A percentile compares a stretch with the other conserved stretches of the same genome.
Evolutionary conservation across 139 green algal genomes (phyloP).

Genomic region (Asterochloris sp.): DNA sequence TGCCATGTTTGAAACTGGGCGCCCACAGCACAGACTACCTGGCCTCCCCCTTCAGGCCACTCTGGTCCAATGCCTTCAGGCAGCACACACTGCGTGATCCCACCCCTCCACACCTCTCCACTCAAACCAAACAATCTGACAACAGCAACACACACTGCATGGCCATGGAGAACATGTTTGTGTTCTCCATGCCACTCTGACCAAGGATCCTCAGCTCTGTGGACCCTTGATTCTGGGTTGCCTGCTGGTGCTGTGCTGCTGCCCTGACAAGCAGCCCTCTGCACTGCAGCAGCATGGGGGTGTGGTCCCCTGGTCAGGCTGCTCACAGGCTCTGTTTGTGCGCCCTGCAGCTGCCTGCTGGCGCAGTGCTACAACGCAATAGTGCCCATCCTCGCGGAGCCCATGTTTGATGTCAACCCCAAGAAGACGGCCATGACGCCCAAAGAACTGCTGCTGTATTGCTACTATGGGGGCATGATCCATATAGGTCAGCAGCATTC

Average conservation of each 20-base stretch:
- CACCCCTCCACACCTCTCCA: no score
- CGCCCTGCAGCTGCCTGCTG: conserved; percentile 67
- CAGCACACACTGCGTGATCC: no score
- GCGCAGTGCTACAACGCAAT: conserved; percentile 68
- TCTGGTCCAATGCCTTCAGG: no score
- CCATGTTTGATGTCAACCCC: conserved; percentile 77
- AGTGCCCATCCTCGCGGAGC: conserved; percentile 46
- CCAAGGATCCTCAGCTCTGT: background rate
- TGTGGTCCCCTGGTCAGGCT: background rate
- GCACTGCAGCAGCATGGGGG: background rate
- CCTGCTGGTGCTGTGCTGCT: no score
- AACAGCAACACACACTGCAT: no score
- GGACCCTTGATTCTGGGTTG: no score
- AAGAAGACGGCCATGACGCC: conserved; percentile 49
- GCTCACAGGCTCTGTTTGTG: background rate
- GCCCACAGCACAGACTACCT: no score
- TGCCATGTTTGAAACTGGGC: background rate
- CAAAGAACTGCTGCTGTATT: conserved; percentile 89
- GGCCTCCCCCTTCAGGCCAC: no score
- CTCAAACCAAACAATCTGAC: background rate
- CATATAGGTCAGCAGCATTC: conserved; percentile 46
- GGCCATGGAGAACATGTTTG: no score
- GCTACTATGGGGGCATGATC: conserved; percentile 90
- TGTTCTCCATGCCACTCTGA: no score
- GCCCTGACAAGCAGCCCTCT: no score